A percentile compares a stretch with the other conserved stretches of the same genome.
Evolutionary conservation across 345 rosid genomes (phyloP).

Genomic region (Kernera saxatilis): DNA sequence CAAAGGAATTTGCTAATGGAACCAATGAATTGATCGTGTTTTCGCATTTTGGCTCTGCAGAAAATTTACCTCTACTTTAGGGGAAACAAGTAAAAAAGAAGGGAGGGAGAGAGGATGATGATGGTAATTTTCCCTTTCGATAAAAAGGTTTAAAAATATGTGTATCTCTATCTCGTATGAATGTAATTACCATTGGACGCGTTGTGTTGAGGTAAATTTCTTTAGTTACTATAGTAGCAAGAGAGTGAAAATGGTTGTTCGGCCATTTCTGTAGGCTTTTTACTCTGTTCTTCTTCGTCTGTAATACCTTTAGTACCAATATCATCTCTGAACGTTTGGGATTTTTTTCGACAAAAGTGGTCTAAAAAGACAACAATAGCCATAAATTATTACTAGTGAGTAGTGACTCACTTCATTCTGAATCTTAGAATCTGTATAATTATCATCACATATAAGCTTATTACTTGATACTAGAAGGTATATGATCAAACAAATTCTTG

Average conservation of each 20-base stretch:
- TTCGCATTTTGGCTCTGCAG: slow-evolving; percentile 40
- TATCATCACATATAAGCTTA: too few species aligned
- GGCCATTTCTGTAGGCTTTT: slow-evolving; percentile 15
- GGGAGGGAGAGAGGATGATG: background rate
- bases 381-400: background rate
- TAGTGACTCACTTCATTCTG: background rate
- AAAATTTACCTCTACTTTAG: slow-evolving; percentile 81
- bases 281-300: background rate
- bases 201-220: slow-evolving; percentile 23
- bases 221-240: slow-evolving; percentile 15
- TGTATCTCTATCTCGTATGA: slow-evolving; percentile 17
- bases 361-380: background rate
- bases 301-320: background rate
- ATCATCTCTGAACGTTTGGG: background rate
- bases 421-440: too few species aligned
- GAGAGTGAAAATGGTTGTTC: slow-evolving; percentile 16
- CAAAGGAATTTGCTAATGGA: background rate
- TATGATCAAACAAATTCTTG: too few species aligned
- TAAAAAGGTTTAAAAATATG: slow-evolving; percentile 5
- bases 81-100: slow-evolving; percentile 57
- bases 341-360: background rate
- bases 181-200: slow-evolving; percentile 23
- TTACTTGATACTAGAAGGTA: too few species aligned
- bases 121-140: slow-evolving; percentile 8
- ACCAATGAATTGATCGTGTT: background rate